Evolutionary conservation across 306 rosid species (phyloP), one percentile per base, ranked within the genome.

Genomic region (Pachyrhizus erosus): DNA sequence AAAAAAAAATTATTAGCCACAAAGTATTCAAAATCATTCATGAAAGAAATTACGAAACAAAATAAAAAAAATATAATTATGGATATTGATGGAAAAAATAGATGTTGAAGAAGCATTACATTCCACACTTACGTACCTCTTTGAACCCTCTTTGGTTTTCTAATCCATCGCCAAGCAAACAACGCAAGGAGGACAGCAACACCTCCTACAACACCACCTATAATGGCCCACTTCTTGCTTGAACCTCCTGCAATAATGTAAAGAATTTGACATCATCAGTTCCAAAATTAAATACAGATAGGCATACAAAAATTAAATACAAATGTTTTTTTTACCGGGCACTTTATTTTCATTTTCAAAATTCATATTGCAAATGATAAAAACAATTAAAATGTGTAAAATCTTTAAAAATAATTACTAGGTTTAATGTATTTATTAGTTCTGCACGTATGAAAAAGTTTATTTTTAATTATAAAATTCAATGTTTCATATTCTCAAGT

Each of bases 141-240:
- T 17, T 66, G 70, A 75, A 3, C 34, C 21, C 81, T 62, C 71
- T 78, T 82, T 46, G 88, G 49, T 46, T 72, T 80, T 31, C 29
- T 81, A 26, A 61, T 81, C 33, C 23, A 74, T 83, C 17, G 18
- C 83, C 86, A 85, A 6, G 60, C 68, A n/a, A 91, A 42, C 45
- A 89, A 9, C 40, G 86, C 85, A 46, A 83, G 46, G 42, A 89
- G 29, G 65, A 87, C 49, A 20, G 82, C 86, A 55, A 11, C 85
- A 70, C 86, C 93, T 78, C 93, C 96, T 68, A 76, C 85, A 17
- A n/a, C 91, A 20, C 88, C 90, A 40, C 91, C 93, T 68, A 91
- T 88, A 75, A 91, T 88, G 65, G 80, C 79, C 73, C 82, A 75
- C 57, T 91, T 91, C 76, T 86, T 86, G 64, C 72, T 82, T 78